Base-by-base conservation (phyloP, 208 protist species). In the Sergeia podlipaevii region DNA sequence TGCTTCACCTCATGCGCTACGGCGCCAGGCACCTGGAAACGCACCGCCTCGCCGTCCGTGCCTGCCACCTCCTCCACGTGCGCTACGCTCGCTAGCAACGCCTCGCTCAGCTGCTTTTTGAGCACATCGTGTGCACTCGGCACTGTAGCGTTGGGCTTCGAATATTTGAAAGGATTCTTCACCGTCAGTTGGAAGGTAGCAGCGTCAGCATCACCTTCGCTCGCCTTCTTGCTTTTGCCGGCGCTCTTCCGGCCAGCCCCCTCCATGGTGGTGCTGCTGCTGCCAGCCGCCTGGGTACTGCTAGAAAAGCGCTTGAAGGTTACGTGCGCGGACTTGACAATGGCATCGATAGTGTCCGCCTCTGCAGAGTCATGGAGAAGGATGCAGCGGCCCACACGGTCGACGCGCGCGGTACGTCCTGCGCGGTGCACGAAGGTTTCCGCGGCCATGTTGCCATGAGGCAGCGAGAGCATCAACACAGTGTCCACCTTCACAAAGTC, bases 391-490 rank as follows among this genome's bases (percentile, higher is more conserved):
- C 97, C 97, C 0, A 55, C 43, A 1, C 77, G 71, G 34, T 81
- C 85, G 8, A 97, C 70, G 26, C 97, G 89, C 8, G 97, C 97
- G 18, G 97, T 98, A 39, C 97, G 81, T 11, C 97, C 97, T 4
- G 97, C 87, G 49, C 97, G 82, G 67, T 99, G 97, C n/a, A 98
- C 80, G 60, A 98, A 99, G 13, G 97, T 96, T 45, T 94, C 88
- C 7, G 82, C 62, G 8, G 96, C 85, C 44, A 89, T 81, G 37
- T 62, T 63, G 28, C 61, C 54, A 6, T 42, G 44, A 4, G 97
- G 97, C 18, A 97, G 79, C 57, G 98, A 97, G 46, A 98, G 96
- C 85, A 99, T 98, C 21, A 99, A 47, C 27, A 99, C 97, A 70
- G 91, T 96, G 49, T 95, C 76, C 20, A 98, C 95, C 21, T 42